Evolutionary conservation across 2,329 filamentous ascomycete genomes (phyloP).

Genomic region (Trichoderma semiorbis): DNA sequence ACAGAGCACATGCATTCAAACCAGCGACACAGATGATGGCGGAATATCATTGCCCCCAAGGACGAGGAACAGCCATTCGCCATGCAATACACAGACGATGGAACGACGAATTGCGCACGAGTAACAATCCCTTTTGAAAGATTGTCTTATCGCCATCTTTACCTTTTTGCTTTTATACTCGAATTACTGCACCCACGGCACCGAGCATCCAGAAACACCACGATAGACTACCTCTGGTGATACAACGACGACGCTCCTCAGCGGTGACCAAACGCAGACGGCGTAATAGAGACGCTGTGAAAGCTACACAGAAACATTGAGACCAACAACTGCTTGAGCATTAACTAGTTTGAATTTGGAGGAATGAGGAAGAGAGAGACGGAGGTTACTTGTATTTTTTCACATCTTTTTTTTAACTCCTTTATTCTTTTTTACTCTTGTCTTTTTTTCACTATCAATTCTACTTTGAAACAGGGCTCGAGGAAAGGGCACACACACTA

Average conservation of each 20-base stretch:
- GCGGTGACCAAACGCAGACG: not conserved
- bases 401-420: not conserved
- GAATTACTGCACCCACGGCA: not conserved
- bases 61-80: not conserved
- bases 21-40: not conserved
- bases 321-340: not conserved
- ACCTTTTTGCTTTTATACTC: not conserved
- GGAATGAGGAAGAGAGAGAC: not conserved
- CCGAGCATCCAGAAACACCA: not conserved
- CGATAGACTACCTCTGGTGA: not conserved
- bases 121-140: not conserved
- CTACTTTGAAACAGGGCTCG: not conserved
- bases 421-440: not conserved
- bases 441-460: not conserved
- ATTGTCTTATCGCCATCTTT: not conserved
- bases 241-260: not conserved
- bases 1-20: not conserved
- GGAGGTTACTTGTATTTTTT: not conserved
- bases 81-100: not conserved
- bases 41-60: not conserved
- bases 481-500: not conserved
- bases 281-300: not conserved
- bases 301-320: not conserved
- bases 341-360: not conserved
- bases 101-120: not conserved